Evolutionary conservation across 176 grass and related monocot species (phyloP), one percentile per base, ranked within the genome.

Genomic region (Carex scoparia): DNA sequence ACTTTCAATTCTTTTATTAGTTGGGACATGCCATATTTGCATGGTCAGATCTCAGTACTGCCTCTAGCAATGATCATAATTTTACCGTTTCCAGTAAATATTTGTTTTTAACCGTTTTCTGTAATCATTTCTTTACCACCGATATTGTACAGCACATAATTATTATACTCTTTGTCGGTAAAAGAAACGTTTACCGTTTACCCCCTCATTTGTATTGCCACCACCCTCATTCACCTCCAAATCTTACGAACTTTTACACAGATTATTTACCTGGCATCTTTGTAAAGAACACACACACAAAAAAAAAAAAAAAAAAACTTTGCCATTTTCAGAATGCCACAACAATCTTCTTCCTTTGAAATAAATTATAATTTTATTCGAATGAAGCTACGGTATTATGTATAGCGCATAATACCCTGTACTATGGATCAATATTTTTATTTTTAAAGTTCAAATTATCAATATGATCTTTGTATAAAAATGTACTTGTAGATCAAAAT

Each of bases 61-160:
- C 3, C 23, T 16, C 44, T 30, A 10, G 14, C 35, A 70, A 32
- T 69, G 46, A 83, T 69, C 62, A 83, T 83, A 32, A 69, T 66
- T 81, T 81, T 83, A 83, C 81, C 37, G 81, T 67, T 69, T 68
- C 81, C 62, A 83, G 81, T 83, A 83, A 83, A 66, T 42, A 69
- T 83, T 5, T 63, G 38, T 78, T 79, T 81, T 48, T 81, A 65
- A 48, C 79, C 79, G 79, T 81, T 65, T 81, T 11, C 60, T 44
- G 32, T 81, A 81, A 81, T 65, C 61, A 81, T 65, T 81, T 81
- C 28, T 55, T 83, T 83, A 81, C 81, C 64, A 38, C 48, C 2
- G 19, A 51, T 8, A 83, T 35, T 83, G 63, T 83, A 65, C 62
- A 61, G 57, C 18, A 23, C 54, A 63, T 3, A 35, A 38, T 81